Evolutionary conservation across 192 early-diverging fungal genomes (phyloP).

Genomic region (Dimargaris xerosporica): DNA sequence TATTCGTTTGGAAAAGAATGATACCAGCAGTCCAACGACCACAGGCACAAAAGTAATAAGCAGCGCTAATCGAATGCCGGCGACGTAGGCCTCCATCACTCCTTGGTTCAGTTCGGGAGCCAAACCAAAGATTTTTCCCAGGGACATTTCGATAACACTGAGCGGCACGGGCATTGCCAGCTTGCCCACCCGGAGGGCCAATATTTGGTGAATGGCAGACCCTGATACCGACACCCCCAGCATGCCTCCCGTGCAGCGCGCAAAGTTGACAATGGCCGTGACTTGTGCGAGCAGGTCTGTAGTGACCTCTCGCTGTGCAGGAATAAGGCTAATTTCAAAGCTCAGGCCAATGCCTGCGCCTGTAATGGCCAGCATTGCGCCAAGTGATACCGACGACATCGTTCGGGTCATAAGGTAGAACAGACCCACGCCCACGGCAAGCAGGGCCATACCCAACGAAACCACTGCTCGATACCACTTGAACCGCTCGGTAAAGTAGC

Average conservation of each 20-base stretch:
- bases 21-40: neutral
- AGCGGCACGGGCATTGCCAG: neutral
- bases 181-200: constrained; percentile 9
- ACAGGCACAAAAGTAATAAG: neutral
- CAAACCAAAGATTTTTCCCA: neutral
- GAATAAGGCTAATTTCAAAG: constrained; percentile 29
- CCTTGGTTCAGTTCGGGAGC: neutral
- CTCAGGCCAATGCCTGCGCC: constrained; percentile 28
- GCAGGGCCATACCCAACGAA: constrained; percentile 21
- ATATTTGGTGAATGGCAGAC: constrained; percentile 26
- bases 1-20: neutral
- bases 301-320: constrained; percentile 22
- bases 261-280: constrained; percentile 28
- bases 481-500: constrained; percentile 18
- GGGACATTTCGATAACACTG: neutral
- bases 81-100: neutral
- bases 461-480: constrained; percentile 22
- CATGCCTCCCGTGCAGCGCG: constrained; percentile 29
- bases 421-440: constrained; percentile 26
- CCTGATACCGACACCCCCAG: constrained; percentile 27
- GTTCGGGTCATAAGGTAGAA: constrained; percentile 23
- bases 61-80: neutral
- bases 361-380: constrained; percentile 20
- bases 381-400: constrained; percentile 12
- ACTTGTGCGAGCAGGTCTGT: constrained; percentile 25